A percentile compares a stretch with the other conserved stretches of the same genome.
Evolutionary conservation across 495 filamentous ascomycete genomes (phyloP).

Genomic region (Xylaria grammica): DNA sequence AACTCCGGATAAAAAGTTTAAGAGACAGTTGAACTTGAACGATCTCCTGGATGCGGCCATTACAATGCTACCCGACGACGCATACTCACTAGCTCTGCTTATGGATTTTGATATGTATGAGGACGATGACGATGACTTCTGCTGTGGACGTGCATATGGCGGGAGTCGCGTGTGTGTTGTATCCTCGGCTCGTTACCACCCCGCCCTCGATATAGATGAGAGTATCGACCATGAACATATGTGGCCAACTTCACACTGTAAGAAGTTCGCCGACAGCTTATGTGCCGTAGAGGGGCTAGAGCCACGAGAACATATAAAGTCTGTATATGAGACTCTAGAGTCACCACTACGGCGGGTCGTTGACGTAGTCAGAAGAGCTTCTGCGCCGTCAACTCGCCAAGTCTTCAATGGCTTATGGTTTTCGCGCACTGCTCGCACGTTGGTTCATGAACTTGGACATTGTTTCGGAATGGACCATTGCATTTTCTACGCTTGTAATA

Average conservation of each 20-base stretch:
- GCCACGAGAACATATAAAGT: background rate
- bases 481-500: conserved; percentile 70
- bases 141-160: conserved; percentile 71
- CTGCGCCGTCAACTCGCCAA: conserved; percentile 14
- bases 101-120: conserved; percentile 70
- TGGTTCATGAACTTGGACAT: conserved; percentile 68
- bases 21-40: conserved; percentile 63
- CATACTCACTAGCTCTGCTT: conserved; percentile 63
- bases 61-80: conserved; percentile 60
- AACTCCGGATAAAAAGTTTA: conserved; percentile 53
- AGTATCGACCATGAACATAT: conserved; percentile 57
- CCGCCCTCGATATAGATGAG: conserved; percentile 51
- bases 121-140: conserved; percentile 69
- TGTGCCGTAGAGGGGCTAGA: conserved; percentile 28
- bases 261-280: conserved; percentile 47
- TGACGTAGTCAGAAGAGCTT: conserved; percentile 17
- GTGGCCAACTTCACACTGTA: conserved; percentile 70
- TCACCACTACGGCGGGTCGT: conserved; percentile 29
- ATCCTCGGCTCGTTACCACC: conserved; percentile 64
- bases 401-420: conserved; percentile 56
- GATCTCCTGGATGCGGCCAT: conserved; percentile 68
- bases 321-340: background rate
- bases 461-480: conserved; percentile 71
- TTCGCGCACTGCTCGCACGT: conserved; percentile 60
- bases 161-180: conserved; percentile 65